These are phyloP conservation scores for Curvularia eragrostidis DNA, from an alignment of 2,329 filamentous ascomycete species.

Conservation along the genomic window DNA sequence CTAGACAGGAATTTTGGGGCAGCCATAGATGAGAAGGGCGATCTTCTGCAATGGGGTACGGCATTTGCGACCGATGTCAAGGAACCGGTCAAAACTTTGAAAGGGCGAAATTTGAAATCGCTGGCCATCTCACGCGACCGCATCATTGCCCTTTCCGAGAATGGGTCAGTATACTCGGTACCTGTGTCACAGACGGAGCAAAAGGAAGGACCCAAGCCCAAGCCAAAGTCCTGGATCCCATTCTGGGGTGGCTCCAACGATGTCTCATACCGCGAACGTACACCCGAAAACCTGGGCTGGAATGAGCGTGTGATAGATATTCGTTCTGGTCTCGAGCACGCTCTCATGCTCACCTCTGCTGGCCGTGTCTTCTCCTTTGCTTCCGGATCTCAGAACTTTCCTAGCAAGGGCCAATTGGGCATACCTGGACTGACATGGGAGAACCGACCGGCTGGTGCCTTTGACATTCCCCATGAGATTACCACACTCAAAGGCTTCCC, in stretches of 20 bases:
- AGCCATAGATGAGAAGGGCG: slow-evolving; percentile 85
- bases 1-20: slow-evolving; percentile 81
- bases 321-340: slow-evolving; percentile 82
- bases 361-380: slow-evolving; percentile 91
- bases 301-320: slow-evolving; percentile 78
- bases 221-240: slow-evolving; percentile 74
- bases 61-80: slow-evolving; percentile 71
- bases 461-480: slow-evolving; percentile 84
- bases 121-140: slow-evolving; percentile 81
- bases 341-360: slow-evolving; percentile 79
- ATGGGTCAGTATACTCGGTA: slow-evolving; percentile 83
- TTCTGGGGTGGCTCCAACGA: slow-evolving; percentile 68
- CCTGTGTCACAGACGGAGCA: slow-evolving; percentile 79
- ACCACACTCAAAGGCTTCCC: slow-evolving; percentile 72
- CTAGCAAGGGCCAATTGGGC: slow-evolving; percentile 84
- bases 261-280: slow-evolving; percentile 77
- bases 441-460: slow-evolving; percentile 76
- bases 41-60: slow-evolving; percentile 89
- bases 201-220: slow-evolving; percentile 65
- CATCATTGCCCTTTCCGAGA: slow-evolving; percentile 77
- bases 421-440: slow-evolving; percentile 82
- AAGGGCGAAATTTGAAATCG: slow-evolving; percentile 79
- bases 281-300: slow-evolving; percentile 68
- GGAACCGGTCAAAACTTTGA: slow-evolving; percentile 73
- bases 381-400: slow-evolving; percentile 77